Conservation (phyloP, 257 asterid genomes). For the Lithospermum erythrorhizon region DNA sequence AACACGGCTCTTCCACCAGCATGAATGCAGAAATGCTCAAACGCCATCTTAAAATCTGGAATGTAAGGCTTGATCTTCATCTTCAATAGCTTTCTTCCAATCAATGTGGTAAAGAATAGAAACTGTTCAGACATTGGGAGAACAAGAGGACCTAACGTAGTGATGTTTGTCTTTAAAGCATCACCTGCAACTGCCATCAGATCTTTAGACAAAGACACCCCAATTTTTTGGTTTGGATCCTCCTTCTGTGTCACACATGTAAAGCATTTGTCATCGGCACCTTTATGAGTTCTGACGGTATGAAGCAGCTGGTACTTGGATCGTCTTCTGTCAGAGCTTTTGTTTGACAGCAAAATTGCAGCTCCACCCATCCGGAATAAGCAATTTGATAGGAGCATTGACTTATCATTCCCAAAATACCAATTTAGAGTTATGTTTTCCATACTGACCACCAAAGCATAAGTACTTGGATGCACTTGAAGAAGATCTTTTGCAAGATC, state of each 20-base stretch:
- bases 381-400: conserved; percentile 38
- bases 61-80: conserved; percentile 68
- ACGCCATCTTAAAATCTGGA: conserved; percentile 70
- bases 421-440: conserved; percentile 73
- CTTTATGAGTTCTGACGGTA: conserved; percentile 70
- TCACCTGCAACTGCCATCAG: conserved; percentile 79
- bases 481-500: conserved; percentile 82
- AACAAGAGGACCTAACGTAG: conserved; percentile 70
- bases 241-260: conserved; percentile 64
- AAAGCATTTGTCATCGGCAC: conserved; percentile 55
- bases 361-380: conserved; percentile 41
- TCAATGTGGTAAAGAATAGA: conserved; percentile 56
- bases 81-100: conserved; percentile 47
- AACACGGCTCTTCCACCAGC: conserved; percentile 84
- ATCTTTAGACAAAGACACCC: conserved; percentile 58
- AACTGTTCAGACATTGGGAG: conserved; percentile 71
- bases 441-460: conserved; percentile 67
- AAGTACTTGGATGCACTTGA: conserved; percentile 68
- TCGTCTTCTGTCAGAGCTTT: conserved; percentile 43
- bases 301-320: conserved; percentile 60
- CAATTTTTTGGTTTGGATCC: conserved; percentile 46
- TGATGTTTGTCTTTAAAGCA: conserved; percentile 59
- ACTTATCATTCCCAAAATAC: conserved; percentile 65
- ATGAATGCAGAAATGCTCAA: conserved; percentile 80
- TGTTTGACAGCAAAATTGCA: conserved; percentile 56